Evolutionary conservation across 495 filamentous ascomycete species (phyloP), one percentile per base, ranked within the genome.

Genomic region (Neurospora tetrasperma): DNA sequence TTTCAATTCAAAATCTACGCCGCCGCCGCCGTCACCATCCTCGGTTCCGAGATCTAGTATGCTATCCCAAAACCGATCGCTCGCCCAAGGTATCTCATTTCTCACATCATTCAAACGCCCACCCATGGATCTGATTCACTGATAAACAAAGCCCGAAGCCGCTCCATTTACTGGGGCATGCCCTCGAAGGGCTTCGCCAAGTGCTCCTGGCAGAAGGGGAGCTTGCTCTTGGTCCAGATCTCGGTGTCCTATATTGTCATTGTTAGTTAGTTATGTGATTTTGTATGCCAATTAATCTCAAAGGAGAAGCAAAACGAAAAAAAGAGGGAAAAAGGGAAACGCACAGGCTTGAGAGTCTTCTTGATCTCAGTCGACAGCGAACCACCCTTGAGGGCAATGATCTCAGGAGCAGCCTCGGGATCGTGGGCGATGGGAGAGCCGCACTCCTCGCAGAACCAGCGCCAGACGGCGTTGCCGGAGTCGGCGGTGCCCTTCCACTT

Each of bases 371-470:
- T 80, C 73, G 87, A 86, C 71, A 91, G 82, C 69, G 86, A 87
- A 66, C 90, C 90, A 31, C 86, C 90, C 86, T 91, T 91, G 75
- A 91, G 79, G 68, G 89, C 90, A 76, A 91, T 90, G 80, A 91
- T 91, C 71, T 85, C 83, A 42, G 89, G 89, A 20, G 89, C 90
- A 16, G 86, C 88, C 69, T 91, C 89, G 16, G 89, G 90, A 78
- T 90, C 89, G 78, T 91, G 90, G 48, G 89, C 89, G 77, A 91
- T 90, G 71, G 89, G 89, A 5, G 88, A 90, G 71, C 90, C 90
- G 81, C 90, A 91, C 76, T 90, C 88, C 71, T 81, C 82, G 86
- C 90, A 91, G 86, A 91, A 91, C 81, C 89, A 80, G 69, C 90
- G 89, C 84, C 88, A 87, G 59, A 91, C 89, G 70, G 83, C 77